Evolutionary conservation across 2,329 filamentous ascomycete species (phyloP).

Genomic region (Aspergillus persii): DNA sequence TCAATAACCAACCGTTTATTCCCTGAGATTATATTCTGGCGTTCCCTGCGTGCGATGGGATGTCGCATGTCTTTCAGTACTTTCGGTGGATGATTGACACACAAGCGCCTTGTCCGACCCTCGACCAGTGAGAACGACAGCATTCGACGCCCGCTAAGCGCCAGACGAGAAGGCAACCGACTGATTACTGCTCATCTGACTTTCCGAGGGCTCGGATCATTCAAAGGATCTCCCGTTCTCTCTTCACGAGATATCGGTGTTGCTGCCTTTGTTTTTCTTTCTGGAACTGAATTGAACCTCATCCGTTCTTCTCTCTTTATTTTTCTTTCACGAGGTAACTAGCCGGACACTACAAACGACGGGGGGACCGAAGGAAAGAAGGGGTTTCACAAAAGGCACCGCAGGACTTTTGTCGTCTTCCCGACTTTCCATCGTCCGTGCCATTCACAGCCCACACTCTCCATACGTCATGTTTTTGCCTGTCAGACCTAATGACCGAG

Average conservation of each 20-base stretch:
- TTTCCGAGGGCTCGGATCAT: conserved; percentile 2
- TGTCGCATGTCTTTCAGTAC: conserved; percentile 25
- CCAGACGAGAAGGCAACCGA: conserved; percentile 22
- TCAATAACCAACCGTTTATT: conserved; percentile 3
- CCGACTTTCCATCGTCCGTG: conserved; percentile 21
- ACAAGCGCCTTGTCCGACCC: conserved; percentile 26
- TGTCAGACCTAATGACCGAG: conserved; percentile 36
- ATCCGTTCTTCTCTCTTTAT: background rate
- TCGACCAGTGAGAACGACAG: conserved; percentile 26
- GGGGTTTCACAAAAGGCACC: conserved; percentile 14
- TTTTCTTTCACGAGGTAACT: conserved; percentile 24
- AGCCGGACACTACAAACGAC: conserved; percentile 16
- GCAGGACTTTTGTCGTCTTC: conserved; percentile 13
- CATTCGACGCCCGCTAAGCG: conserved; percentile 28
- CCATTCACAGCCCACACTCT: conserved; percentile 23
- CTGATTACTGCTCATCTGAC: conserved; percentile 1
- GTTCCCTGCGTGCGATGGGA: conserved; percentile 19
- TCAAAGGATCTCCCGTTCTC: background rate
- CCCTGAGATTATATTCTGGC: conserved; percentile 6
- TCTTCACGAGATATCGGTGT: background rate
- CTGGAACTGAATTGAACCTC: background rate
- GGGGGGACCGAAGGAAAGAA: conserved; percentile 2
- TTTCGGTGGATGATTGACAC: conserved; percentile 26
- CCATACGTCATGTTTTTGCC: conserved; percentile 37
- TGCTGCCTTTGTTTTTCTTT: background rate